Evolutionary conservation across 2,329 filamentous ascomycete species (phyloP).

Genomic region (Pseudohalonectria lignicola): DNA sequence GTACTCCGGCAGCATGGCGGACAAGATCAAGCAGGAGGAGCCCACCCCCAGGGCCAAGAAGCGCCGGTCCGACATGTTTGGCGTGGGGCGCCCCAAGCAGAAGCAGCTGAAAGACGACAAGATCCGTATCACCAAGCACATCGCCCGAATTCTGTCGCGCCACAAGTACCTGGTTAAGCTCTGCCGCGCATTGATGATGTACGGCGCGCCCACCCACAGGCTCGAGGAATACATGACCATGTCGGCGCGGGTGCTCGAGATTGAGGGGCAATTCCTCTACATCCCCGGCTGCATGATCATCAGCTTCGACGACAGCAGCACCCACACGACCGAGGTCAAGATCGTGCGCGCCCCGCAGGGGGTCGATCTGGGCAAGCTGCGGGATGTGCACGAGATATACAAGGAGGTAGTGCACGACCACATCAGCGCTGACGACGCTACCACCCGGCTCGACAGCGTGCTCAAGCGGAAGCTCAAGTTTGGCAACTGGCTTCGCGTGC

Average conservation of each 20-base stretch:
- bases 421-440: slow-evolving; percentile 63
- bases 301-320: slow-evolving; percentile 66
- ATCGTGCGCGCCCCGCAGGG: slow-evolving; percentile 58
- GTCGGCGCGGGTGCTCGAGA: slow-evolving; percentile 79
- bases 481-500: slow-evolving; percentile 42
- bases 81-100: not conserved
- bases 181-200: slow-evolving; percentile 79
- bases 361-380: slow-evolving; percentile 62
- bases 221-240: slow-evolving; percentile 87
- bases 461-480: slow-evolving; percentile 34
- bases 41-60: not conserved
- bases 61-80: not conserved
- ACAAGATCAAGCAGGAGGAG: slow-evolving; percentile 28
- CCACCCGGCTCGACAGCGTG: slow-evolving; percentile 45
- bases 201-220: slow-evolving; percentile 82
- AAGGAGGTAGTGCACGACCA: slow-evolving; percentile 73
- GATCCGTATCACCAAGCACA: slow-evolving; percentile 41
- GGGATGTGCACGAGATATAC: slow-evolving; percentile 67
- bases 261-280: slow-evolving; percentile 83
- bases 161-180: slow-evolving; percentile 78
- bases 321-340: slow-evolving; percentile 72
- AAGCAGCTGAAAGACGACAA: slow-evolving; percentile 12
- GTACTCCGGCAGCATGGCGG: slow-evolving; percentile 11
- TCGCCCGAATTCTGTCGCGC: slow-evolving; percentile 60
- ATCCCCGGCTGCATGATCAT: slow-evolving; percentile 91